Evolutionary conservation across 768 basidiomycete species (phyloP).

Genomic region (Lactarius evosmus): DNA sequence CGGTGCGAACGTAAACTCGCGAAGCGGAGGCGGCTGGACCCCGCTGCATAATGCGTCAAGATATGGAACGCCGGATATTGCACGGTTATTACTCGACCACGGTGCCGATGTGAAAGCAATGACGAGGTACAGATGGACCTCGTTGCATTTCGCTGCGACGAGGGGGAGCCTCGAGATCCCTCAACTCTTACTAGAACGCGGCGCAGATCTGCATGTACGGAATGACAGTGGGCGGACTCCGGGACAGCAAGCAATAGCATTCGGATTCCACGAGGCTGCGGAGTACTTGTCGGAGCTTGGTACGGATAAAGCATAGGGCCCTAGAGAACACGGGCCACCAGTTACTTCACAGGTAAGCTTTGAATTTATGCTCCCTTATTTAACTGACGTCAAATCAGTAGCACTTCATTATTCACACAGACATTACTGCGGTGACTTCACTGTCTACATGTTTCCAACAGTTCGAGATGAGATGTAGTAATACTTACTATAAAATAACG

Average conservation of each 20-base stretch:
- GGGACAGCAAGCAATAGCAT: not conserved
- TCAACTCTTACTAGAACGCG: not conserved
- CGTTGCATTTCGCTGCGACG: not conserved
- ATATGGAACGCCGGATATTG: too few species aligned
- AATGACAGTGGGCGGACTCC: not conserved
- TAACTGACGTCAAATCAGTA: too few species aligned
- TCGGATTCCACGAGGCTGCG: not conserved
- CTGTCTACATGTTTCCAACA: too few species aligned
- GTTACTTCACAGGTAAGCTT: too few species aligned
- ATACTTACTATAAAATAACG: too few species aligned
- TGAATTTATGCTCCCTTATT: too few species aligned
- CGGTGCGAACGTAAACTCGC: not conserved
- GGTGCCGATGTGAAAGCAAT: not conserved
- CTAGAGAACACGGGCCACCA: too few species aligned
- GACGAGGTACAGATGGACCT: too few species aligned
- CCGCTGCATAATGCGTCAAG: conserved; percentile 7
- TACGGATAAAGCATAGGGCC: too few species aligned
- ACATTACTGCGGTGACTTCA: too few species aligned
- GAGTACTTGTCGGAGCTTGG: not conserved
- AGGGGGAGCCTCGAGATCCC: not conserved
- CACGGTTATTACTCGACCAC: not conserved
- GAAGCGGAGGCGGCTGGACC: not conserved
- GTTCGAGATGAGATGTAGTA: too few species aligned
- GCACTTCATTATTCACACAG: too few species aligned
- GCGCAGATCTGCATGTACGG: not conserved